Evolutionary conservation across 139 green algal genomes (phyloP), one percentile per base, ranked within the genome.

Genomic region (Micromonas pusilla): DNA sequence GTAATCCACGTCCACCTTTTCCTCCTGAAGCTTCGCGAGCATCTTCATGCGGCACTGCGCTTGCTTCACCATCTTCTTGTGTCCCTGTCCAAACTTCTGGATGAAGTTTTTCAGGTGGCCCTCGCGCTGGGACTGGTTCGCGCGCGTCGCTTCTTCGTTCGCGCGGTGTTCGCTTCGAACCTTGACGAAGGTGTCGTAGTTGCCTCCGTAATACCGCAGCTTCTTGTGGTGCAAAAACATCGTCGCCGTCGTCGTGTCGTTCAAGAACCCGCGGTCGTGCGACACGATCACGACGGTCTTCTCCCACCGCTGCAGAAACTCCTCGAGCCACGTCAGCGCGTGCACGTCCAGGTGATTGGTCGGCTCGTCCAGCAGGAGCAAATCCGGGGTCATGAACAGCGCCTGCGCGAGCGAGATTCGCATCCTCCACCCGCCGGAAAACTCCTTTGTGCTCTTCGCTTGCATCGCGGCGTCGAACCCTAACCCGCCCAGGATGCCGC

Each of bases 221-320:
- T 82, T 82, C 64, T 85, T 80, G 52, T 82, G 45, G 36, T 87
- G 81, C 67, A 89, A 39, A 65, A 82, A 77, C 28, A 82, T 82
- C 2, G 83, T 78, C 28, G 84, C 80, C 3, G 94, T 98, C 78
- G 92, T 97, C n/a, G 97, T 86, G 21, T 83, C 90, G 26, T 99
- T 98, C 31, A 99, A 90, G 86, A 99, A 98, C 81, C 97, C 94
- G 30, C 96, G 88, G 84, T 98, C 95, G 86, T 99, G 96, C 25
- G 88, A 96, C 34, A 99, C 95, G 30, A 98, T 92, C 30, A 98
- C 84, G 38, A 99, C 83, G 34, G 94, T 88, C 70, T 86, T 88
- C 52, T 81, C 73, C 84, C 84, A 89, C 39, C 38, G 72, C 6
- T 68, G 32, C 53, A 88, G 62, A 70, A 84, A 88, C 25, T 83